phyloP scores from a whole-genome alignment of 441 rosid species.

The Capsella rubella region DNA sequence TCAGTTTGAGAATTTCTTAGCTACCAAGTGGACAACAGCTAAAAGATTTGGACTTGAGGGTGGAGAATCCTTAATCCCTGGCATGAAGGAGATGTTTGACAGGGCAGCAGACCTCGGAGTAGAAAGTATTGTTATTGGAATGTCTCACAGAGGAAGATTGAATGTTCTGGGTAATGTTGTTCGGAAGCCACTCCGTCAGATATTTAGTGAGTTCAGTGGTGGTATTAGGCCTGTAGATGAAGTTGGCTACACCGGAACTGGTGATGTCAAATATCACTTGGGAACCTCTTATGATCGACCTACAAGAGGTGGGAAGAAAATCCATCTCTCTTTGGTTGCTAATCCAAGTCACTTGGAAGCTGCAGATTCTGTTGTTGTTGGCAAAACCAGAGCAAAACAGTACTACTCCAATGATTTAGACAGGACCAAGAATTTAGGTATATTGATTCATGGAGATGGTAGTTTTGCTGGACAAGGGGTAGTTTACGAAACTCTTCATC shows the following conservation, averaged over 20 bases:
- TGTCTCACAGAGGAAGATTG: conserved; percentile 98
- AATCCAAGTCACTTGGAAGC: conserved; percentile 99
- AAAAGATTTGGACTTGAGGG: conserved; percentile 99
- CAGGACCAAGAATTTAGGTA: conserved; percentile 85
- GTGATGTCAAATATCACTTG: conserved; percentile 98
- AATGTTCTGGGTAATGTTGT: conserved; percentile 97
- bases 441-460: conserved; percentile 97
- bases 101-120: conserved; percentile 95
- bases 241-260: conserved; percentile 96
- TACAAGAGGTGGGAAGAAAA: conserved; percentile 93
- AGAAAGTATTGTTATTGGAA: conserved; percentile 95
- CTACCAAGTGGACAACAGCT: conserved; percentile 95
- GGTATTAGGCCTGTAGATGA: conserved; percentile 92
- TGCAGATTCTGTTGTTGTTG: conserved; percentile 94
- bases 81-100: conserved; percentile 99
- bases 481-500: conserved; percentile 95
- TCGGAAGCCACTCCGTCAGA: conserved; percentile 89
- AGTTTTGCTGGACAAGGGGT: conserved; percentile 99
- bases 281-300: conserved; percentile 98
- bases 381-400: conserved; percentile 97
- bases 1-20: conserved; percentile 94
- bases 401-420: conserved; percentile 83
- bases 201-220: conserved; percentile 93
- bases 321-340: conserved; percentile 95
- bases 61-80: conserved; percentile 95